Evolutionary conservation across 2,329 filamentous ascomycete species (phyloP).

Genomic region (Trichophaea hybrida): DNA sequence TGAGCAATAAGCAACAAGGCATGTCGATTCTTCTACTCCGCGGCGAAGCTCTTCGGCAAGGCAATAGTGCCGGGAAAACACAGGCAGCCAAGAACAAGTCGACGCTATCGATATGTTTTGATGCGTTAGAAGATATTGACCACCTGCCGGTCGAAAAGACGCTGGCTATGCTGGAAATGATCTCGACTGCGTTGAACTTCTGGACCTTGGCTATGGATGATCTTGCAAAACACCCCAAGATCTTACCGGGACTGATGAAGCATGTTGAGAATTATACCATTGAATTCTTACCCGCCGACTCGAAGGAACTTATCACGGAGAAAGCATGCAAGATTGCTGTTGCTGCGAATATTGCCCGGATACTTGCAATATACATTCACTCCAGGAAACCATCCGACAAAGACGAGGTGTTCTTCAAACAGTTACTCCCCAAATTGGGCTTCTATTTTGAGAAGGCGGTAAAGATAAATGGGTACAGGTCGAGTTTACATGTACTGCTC

Average conservation of each 20-base stretch:
- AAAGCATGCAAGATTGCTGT: conserved; percentile 35
- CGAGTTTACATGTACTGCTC: conserved; percentile 72
- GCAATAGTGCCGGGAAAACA: conserved; percentile 31
- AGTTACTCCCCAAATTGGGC: conserved; percentile 57
- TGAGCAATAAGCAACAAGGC: conserved; percentile 88
- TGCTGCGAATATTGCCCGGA: conserved; percentile 71
- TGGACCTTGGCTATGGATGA: conserved; percentile 90
- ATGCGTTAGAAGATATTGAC: conserved; percentile 51
- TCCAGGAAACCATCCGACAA: conserved; percentile 43
- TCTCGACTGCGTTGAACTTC: conserved; percentile 76
- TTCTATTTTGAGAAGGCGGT: conserved; percentile 72
- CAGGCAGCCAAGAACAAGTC: conserved; percentile 40
- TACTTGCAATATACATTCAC: conserved; percentile 82
- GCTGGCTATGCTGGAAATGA: conserved; percentile 68
- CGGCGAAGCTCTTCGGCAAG: conserved; percentile 54
- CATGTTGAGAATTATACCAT: conserved; percentile 41
- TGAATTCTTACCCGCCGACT: conserved; percentile 25
- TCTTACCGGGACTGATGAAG: conserved; percentile 55
- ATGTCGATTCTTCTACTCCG: conserved; percentile 87
- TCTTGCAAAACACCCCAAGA: conserved; percentile 56
- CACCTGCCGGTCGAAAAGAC: conserved; percentile 50
- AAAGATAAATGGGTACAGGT: conserved; percentile 68
- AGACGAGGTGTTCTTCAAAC: conserved; percentile 45
- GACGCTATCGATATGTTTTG: conserved; percentile 59
- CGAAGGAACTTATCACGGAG: conserved; percentile 30